Evolutionary conservation across 208 protist genomes (phyloP).

Genomic region (Leptomonas pyrrhocoris): DNA sequence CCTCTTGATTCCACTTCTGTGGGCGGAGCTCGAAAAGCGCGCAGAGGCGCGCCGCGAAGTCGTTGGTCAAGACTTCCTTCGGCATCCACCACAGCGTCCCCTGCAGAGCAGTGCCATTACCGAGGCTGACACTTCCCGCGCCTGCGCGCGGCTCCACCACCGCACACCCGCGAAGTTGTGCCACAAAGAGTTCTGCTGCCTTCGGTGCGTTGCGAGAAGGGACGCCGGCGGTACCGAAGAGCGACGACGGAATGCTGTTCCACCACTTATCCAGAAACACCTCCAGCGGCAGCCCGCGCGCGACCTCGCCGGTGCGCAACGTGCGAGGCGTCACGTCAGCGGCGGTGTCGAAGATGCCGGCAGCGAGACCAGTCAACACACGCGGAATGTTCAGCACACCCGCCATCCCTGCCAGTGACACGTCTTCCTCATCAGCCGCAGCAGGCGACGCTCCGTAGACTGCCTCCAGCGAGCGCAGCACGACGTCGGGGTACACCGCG

Average conservation of each 20-base stretch:
- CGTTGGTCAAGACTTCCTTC: conserved; percentile 36
- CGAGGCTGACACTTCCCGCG: neutral
- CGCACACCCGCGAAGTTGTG: conserved; percentile 41
- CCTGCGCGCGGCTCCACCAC: conserved; percentile 23
- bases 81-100: conserved; percentile 53
- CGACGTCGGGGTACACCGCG: conserved; percentile 51
- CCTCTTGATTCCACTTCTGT: conserved; percentile 46
- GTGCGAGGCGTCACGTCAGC: conserved; percentile 7
- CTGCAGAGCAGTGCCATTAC: neutral
- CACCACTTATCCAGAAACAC: conserved; percentile 39
- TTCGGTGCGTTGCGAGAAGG: conserved; percentile 11
- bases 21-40: conserved; percentile 61
- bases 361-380: conserved; percentile 54
- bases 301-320: conserved; percentile 11
- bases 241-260: conserved; percentile 34
- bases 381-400: conserved; percentile 30
- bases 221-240: conserved; percentile 33
- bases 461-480: conserved; percentile 54
- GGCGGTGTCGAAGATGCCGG: conserved; percentile 39
- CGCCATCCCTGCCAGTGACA: neutral
- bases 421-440: neutral
- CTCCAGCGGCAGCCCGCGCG: conserved; percentile 39
- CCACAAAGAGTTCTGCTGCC: conserved; percentile 26
- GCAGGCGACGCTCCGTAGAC: conserved; percentile 35
- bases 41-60: conserved; percentile 43